phyloP scores from a whole-genome alignment of 768 basidiomycete species.

The Pholiota conissans region DNA sequence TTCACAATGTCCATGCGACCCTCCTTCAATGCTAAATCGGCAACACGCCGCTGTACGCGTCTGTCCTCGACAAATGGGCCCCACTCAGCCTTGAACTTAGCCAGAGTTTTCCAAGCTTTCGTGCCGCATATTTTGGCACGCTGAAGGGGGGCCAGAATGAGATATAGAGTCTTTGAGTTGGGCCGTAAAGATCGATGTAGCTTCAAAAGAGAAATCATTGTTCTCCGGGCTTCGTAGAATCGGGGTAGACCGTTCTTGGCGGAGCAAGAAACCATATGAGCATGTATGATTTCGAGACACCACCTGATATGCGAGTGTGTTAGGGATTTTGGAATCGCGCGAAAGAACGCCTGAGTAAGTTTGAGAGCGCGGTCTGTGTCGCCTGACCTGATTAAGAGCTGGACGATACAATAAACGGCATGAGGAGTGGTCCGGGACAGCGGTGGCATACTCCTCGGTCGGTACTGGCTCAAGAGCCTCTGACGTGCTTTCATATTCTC shows the following conservation, averaged over 20 bases:
- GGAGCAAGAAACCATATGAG: constrained; percentile 40
- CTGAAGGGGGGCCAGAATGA: constrained; percentile 55
- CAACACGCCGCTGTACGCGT: constrained; percentile 59
- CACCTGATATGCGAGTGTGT: constrained; percentile 28
- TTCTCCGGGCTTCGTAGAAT: constrained; percentile 44
- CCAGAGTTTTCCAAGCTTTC: constrained; percentile 45
- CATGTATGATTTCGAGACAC: constrained; percentile 57
- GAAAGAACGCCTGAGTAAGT: constrained; percentile 50
- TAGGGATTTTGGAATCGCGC: constrained; percentile 45
- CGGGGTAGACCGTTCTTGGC: constrained; percentile 36
- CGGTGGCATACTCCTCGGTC: constrained; percentile 23
- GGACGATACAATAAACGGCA: constrained; percentile 45
- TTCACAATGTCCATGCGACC: constrained; percentile 54
- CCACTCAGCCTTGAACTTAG: constrained; percentile 52
- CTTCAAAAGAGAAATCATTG: constrained; percentile 43
- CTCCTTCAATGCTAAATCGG: constrained; percentile 62
- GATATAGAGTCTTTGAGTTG: constrained; percentile 56
- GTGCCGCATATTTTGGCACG: constrained; percentile 53
- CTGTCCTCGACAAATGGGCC: constrained; percentile 55
- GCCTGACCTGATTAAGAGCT: constrained; percentile 43
- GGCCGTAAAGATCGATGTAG: constrained; percentile 53
- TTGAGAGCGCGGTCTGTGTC: constrained; percentile 38
- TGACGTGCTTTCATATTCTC: constrained; percentile 13
- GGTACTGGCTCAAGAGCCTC: constrained; percentile 14
- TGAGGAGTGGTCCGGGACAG: constrained; percentile 37